These are phyloP conservation scores for Eucalyptus shirleyi DNA, from an alignment of 345 rosid genomes.

Conservation along the genomic window DNA sequence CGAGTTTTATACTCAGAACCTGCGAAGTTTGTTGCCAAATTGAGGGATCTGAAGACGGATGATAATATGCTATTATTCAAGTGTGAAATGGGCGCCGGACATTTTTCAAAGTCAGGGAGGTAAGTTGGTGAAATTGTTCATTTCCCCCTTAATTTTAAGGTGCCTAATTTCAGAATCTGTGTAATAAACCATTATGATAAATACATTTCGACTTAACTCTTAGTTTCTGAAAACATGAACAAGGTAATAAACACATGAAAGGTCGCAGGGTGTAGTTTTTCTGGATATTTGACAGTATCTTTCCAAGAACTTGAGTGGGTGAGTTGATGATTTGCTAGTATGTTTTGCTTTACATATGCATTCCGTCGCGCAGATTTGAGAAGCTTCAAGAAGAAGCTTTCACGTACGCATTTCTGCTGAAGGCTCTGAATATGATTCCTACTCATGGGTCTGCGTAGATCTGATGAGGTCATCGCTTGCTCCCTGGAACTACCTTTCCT, in stretches of 20 bases:
- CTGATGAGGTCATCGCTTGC: not conserved
- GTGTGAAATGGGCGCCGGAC: conserved; percentile 92
- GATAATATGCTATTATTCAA: conserved; percentile 61
- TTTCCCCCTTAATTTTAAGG: not conserved
- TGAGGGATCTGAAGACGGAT: conserved; percentile 80
- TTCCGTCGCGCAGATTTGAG: conserved; percentile 64
- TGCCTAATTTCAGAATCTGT: not conserved
- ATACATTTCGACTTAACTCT: not conserved
- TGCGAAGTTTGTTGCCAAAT: conserved; percentile 83
- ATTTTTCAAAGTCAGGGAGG: conserved; percentile 96
- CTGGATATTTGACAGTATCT: not conserved
- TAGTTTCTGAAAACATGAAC: not conserved
- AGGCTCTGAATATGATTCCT: conserved; percentile 67
- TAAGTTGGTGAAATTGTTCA: not conserved
- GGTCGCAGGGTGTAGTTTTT: not conserved
- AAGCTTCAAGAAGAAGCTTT: conserved; percentile 84
- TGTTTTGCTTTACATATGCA: not conserved
- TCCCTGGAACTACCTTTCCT: not conserved
- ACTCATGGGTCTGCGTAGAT: not conserved
- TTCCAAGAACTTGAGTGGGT: not conserved
- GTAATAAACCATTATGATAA: not conserved
- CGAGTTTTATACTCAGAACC: conserved; percentile 94
- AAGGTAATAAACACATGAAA: not conserved
- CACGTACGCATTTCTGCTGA: conserved; percentile 52
- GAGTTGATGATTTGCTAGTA: not conserved